Base-by-base conservation (phyloP, 2,329 filamentous ascomycete genomes). In the Pseudogymnoascus sp. region DNA sequence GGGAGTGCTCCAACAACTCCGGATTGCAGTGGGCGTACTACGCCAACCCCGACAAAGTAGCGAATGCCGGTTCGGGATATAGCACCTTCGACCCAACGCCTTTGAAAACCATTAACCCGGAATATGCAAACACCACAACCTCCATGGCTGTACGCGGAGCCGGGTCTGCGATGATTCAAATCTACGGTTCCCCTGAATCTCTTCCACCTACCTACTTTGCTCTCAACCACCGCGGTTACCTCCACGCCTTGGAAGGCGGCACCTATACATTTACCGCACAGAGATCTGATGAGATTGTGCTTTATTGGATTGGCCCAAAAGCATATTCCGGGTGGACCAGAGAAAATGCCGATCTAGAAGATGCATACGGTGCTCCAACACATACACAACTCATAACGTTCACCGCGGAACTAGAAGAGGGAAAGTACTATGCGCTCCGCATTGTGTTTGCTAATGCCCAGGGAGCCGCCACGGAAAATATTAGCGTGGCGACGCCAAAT, bases 241-340 rank as follows among this genome's bases (percentile, higher is more conserved):
- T 68, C 45, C 66, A 63, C 60, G 65, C 65, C 2, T 38, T 61
- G 12, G 37, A 64, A 35, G 65, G 68, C 10, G 68, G 70, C 16
- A 64, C 63, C 55, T 72, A 71, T 59, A 67, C 63, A 11, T 68
- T 70, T 64, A 66, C 59, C 21, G 37, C 68, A 7, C 63, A 63
- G 2, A 55, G 61, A 10, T 62, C 65, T n/a, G 69, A 71, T 26
- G 69, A 71, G 29, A 66, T 69, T 21, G 64, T 65, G 1, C 58
- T 70, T 2, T 39, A 70, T 16, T 71, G 69, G 70, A 23, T 71
- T 8, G 69, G 68, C 6, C 12, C 63, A 16, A 65, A 64, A 14
- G 69, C 68, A 1, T 64, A 68, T 39, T 63, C 62, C 1, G 69
- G 69, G 6, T 69, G 66, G 64, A 68, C 61, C 14, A 62, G 65